Base-by-base conservation (phyloP, 108 stramenopile genomes). In the Pseudonitzschia delicatissima region DNA sequence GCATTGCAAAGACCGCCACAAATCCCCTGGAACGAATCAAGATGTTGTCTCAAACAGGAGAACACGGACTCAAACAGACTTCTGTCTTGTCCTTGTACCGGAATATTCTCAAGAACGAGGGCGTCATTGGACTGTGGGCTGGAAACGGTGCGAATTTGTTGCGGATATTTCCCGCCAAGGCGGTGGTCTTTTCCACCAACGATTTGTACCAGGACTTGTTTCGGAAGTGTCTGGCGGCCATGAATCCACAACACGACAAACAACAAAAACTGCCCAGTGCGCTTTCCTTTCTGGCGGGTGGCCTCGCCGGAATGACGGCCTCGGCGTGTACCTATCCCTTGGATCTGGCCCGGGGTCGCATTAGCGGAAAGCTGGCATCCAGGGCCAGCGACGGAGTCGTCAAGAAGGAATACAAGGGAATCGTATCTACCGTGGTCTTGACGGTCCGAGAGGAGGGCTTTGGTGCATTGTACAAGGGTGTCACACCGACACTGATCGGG, bases 1-100 rank as follows among this genome's bases (percentile, higher is more conserved):
- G 90, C 85, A 91, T 95, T 67, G 94, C 94, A 53, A 95, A 95
- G 75, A 95, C 94, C 0, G 87, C 79, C 36, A 95, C 94, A 21
- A 92, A 92, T 79, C 94, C 94, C 17, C 72, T 95, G 58, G 94
- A 95, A 57, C 83, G 94, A 25, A 87, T 95, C 44, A 86, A 86
- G 45, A 95, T 95, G 89, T 73, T 95, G 45, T 87, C 86, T 34
- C 94, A 95, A 78, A 95, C 94, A 29, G 89, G 91, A 53, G 91
- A 90, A 65, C 85, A 85, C 62, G 81, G 84, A 21, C 77, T 45
- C 49, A 51, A 62, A 37, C n/a, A 44, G 12, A 48, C 42, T 33
- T 65, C 74, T 31, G 36, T 79, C 61, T 1, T 85, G 48, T 60
- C 48, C 6, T 48, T 95, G 21, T 89, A 87, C 66, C 67, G 83